Evolutionary conservation across 441 rosid genomes (phyloP), one percentile per base, ranked within the genome.

Genomic region (Corymbia calophylla): DNA sequence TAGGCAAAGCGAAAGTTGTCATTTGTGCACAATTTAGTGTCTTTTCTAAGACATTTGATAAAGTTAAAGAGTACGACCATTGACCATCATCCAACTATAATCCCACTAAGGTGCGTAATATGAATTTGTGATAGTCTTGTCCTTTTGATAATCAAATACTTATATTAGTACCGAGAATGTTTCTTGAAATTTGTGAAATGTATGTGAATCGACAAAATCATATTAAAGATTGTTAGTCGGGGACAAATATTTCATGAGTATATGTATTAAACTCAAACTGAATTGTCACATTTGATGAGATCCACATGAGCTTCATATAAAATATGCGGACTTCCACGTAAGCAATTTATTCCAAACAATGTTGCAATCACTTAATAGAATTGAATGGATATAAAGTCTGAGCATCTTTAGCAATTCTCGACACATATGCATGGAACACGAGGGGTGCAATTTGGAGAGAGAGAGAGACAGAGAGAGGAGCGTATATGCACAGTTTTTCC

Each of bases 231-330:
- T 12, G 6, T 32, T 18, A 35, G 15, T 70, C 39, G 8, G 27
- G 4, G 35, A 1, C 3, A 12, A 25, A 16, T 77, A 77, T 23
- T 77, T 77, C 9, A 5, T 21, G 16, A 2, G 29, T 44, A 3
- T 23, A 44, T 23, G 8, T 44, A 21, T 1, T 12, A 12, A 39
- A 44, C 51, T 44, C n/a, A 2, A 44, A 8, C 0, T 4, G 0
- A 77, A 77, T 77, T 0, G 15, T 3, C 1, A 25, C 0, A 77
- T 77, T 12, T 77, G 17, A 44, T 23, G 3, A 44, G 29, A 23
- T 1, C 2, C 16, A 6, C 3, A 3, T 77, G n/a, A 77, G 84
- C 23, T 77, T 77, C 6, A 44, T 14, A 2, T 35, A 1, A 44
- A 7, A 44, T 3, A 77, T 44, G 23, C 6, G 3, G 9, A 39